Evolutionary conservation across 768 basidiomycete species (phyloP).

Genomic region (Boletus pseudo-olivaceus): DNA sequence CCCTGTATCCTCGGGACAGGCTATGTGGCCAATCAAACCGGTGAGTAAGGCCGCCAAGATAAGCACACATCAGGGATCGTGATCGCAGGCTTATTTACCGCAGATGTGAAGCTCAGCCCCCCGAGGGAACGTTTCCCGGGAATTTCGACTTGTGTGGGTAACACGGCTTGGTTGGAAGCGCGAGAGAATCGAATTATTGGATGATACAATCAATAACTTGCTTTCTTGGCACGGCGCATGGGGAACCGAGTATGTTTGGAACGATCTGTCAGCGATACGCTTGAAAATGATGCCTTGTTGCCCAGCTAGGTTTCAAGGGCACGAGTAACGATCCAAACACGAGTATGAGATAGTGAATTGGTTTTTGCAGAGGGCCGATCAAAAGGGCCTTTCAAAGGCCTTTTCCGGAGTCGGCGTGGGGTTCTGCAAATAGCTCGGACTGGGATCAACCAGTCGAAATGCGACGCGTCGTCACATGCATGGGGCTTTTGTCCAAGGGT

Average conservation of each 20-base stretch:
- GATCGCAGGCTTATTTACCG: conserved; percentile 13
- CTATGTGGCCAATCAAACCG: conserved; percentile 7
- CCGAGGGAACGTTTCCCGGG: conserved; percentile 1
- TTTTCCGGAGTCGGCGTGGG: neutral
- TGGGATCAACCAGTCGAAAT: neutral
- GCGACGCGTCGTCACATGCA: neutral
- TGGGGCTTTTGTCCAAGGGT: neutral
- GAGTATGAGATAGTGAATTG: conserved; percentile 12
- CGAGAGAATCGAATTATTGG: neutral
- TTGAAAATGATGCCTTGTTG: neutral
- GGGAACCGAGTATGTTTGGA: neutral
- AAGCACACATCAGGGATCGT: conserved; percentile 2
- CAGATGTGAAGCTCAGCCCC: conserved; percentile 9
- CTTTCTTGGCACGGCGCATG: neutral
- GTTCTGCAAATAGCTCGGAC: neutral
- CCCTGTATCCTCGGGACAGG: conserved; percentile 13
- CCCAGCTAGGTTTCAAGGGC: neutral
- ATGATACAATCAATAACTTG: conserved; percentile 1
- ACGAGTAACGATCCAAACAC: conserved; percentile 7
- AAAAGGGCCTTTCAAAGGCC: neutral
- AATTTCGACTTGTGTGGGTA: conserved; percentile 9
- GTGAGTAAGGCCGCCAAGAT: conserved; percentile 16
- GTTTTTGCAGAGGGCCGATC: conserved; percentile 2
- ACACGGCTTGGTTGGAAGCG: neutral
- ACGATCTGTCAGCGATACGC: neutral